phyloP scores from a whole-genome alignment of 2,329 filamentous ascomycete genomes.

The Pseudohalonectria lignicola region DNA sequence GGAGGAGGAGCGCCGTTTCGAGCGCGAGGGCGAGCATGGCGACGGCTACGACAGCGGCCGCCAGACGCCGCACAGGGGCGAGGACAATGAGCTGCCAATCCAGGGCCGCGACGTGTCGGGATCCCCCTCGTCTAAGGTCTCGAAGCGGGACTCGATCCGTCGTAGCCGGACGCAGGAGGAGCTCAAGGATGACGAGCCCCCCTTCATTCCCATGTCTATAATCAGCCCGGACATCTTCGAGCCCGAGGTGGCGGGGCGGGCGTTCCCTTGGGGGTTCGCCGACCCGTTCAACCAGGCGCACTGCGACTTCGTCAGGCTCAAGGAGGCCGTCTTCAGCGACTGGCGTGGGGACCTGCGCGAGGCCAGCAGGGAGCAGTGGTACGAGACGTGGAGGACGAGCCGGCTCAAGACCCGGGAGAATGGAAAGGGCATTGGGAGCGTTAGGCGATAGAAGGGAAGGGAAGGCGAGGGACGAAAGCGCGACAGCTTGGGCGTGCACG shows the following conservation, averaged over 20 bases:
- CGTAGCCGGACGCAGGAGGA: conserved; percentile 32
- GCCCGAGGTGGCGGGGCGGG: conserved; percentile 65
- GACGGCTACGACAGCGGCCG: conserved; percentile 15
- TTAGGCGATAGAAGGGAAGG: too few species aligned
- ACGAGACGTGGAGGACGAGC: conserved; percentile 85
- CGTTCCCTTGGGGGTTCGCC: conserved; percentile 94
- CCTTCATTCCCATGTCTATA: conserved; percentile 80
- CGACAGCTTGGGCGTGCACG: too few species aligned
- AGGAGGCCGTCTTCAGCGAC: conserved; percentile 85
- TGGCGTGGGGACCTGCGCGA: conserved; percentile 89
- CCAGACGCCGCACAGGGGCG: conserved; percentile 8
- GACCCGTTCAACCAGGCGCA: conserved; percentile 85
- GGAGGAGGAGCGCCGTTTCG: conserved; percentile 16
- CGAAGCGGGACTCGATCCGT: conserved; percentile 35
- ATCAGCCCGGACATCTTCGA: conserved; percentile 92
- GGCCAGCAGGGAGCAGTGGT: conserved; percentile 85
- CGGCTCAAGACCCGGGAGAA: conserved; percentile 45
- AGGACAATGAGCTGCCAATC: conserved; percentile 23
- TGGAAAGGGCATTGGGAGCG: conserved; percentile 12
- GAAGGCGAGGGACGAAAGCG: too few species aligned
- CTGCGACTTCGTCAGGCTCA: conserved; percentile 86
- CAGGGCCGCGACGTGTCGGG: conserved; percentile 15
- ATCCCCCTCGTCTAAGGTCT: conserved; percentile 22
- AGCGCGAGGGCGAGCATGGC: too few species aligned
- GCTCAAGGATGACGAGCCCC: conserved; percentile 40